Evolutionary conservation across 192 early-diverging fungal genomes (phyloP).

Genomic region (Piromyces sp.): DNA sequence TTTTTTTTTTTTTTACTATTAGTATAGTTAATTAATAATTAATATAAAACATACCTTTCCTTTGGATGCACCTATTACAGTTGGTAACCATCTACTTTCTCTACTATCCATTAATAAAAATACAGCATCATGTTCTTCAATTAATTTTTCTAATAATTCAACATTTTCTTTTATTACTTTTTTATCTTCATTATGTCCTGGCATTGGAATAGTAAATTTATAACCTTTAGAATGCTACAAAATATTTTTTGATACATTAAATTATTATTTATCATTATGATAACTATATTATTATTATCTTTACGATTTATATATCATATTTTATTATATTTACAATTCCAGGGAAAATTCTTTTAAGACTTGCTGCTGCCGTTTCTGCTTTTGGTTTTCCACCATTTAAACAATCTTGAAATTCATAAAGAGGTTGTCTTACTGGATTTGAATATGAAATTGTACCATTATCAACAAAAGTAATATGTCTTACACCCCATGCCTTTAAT

Average conservation of each 20-base stretch:
- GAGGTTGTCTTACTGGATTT: constrained; percentile 87
- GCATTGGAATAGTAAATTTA: constrained; percentile 80
- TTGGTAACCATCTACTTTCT: constrained; percentile 90
- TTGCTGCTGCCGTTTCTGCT: constrained; percentile 66
- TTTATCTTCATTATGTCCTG: constrained; percentile 57
- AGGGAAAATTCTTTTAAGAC: constrained; percentile 59
- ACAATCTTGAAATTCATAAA: constrained; percentile 80
- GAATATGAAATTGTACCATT: constrained; percentile 81
- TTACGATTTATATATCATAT: too few relatives aligned
- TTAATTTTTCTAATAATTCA: constrained; percentile 34
- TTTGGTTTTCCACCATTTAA: constrained; percentile 73
- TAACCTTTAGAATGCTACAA: constrained; percentile 46
- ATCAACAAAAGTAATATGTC: constrained; percentile 87
- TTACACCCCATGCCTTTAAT: constrained; percentile 73
- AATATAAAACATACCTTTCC: constrained; percentile 45
- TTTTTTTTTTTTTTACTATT: too few relatives aligned
- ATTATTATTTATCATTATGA: too few relatives aligned
- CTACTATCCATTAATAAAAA: constrained; percentile 89
- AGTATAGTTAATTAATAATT: too few relatives aligned
- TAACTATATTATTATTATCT: too few relatives aligned
- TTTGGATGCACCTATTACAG: constrained; percentile 53
- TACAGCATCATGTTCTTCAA: constrained; percentile 62
- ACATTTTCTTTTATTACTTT: constrained; percentile 18
- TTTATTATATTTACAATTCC: constrained; percentile 32
- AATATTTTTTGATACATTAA: too few relatives aligned